Evolutionary conservation across 495 filamentous ascomycete genomes (phyloP).

Genomic region (Penicillium macrosclerotiorum): DNA sequence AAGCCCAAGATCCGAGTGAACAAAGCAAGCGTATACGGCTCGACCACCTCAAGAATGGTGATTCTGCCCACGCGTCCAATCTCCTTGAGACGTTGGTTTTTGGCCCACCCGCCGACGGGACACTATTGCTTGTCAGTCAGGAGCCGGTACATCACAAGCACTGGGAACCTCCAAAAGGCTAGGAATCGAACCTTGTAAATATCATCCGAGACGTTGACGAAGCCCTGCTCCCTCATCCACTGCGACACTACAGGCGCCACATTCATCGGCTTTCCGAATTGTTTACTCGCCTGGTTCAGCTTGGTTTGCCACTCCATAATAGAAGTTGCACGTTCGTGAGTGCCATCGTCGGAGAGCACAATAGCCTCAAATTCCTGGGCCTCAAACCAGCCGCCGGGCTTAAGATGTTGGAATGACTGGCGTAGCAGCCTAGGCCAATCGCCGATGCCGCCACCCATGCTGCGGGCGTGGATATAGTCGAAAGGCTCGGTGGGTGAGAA

Average conservation of each 20-base stretch:
- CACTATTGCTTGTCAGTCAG: too few relatives aligned
- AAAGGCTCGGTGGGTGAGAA: slow-evolving; percentile 41
- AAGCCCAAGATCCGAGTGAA: slow-evolving; percentile 56
- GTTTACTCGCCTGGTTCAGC: slow-evolving; percentile 29
- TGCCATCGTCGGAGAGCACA: slow-evolving; percentile 38
- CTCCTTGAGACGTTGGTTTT: slow-evolving; percentile 47
- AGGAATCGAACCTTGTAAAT: slow-evolving; percentile 36
- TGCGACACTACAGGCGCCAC: slow-evolving; percentile 21
- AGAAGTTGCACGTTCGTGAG: slow-evolving; percentile 23
- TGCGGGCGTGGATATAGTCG: slow-evolving; percentile 48
- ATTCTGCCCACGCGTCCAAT: slow-evolving; percentile 43
- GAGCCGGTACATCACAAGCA: too few relatives aligned
- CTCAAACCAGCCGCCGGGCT: slow-evolving; percentile 56
- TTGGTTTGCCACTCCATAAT: slow-evolving; percentile 26
- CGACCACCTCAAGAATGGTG: slow-evolving; percentile 39
- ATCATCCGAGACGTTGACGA: slow-evolving; percentile 36
- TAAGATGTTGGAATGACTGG: slow-evolving; percentile 40
- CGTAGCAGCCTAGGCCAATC: slow-evolving; percentile 43
- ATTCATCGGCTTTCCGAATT: slow-evolving; percentile 42
- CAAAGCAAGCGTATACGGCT: slow-evolving; percentile 52
- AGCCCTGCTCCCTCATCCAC: slow-evolving; percentile 34
- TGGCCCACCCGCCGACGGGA: slow-evolving; percentile 51
- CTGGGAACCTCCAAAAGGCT: neutral
- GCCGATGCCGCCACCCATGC: slow-evolving; percentile 41
- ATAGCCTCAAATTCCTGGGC: slow-evolving; percentile 50